Conservation (phyloP, 2,329 filamentous ascomycete genomes). For the Fusarium lyarnte region DNA sequence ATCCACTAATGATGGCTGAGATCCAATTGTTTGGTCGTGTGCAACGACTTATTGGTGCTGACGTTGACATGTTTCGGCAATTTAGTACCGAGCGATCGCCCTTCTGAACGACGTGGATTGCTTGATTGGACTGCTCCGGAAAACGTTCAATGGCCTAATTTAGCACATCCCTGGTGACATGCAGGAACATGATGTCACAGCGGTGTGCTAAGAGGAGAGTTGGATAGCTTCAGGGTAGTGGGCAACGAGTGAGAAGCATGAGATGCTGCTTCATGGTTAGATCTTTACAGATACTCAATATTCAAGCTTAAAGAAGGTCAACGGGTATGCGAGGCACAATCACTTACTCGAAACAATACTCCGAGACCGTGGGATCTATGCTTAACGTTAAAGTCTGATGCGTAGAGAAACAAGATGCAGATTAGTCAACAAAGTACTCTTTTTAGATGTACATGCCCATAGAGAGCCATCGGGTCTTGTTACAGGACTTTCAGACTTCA, state of each 20-base stretch:
- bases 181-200: constrained; percentile 5
- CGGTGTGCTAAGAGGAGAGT: background rate
- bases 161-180: background rate
- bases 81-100: background rate
- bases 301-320: background rate
- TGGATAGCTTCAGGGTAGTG: background rate
- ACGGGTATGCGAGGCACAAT: background rate
- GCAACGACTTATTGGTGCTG: background rate
- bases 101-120: background rate
- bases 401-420: fast-evolving
- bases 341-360: background rate
- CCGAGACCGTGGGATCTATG: background rate
- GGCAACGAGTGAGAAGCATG: background rate
- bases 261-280: background rate
- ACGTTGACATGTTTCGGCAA: background rate
- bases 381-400: background rate
- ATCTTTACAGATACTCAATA: background rate
- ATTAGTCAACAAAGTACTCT: background rate
- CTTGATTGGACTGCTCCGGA: background rate
- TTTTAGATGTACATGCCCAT: background rate
- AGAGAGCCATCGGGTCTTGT: fast-evolving
- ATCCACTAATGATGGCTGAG: background rate
- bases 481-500: fast-evolving
- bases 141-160: background rate
- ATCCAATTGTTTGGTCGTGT: background rate